phyloP scores from a whole-genome alignment of 2,329 filamentous ascomycete genomes.

The Neonectria neomacrospora region DNA sequence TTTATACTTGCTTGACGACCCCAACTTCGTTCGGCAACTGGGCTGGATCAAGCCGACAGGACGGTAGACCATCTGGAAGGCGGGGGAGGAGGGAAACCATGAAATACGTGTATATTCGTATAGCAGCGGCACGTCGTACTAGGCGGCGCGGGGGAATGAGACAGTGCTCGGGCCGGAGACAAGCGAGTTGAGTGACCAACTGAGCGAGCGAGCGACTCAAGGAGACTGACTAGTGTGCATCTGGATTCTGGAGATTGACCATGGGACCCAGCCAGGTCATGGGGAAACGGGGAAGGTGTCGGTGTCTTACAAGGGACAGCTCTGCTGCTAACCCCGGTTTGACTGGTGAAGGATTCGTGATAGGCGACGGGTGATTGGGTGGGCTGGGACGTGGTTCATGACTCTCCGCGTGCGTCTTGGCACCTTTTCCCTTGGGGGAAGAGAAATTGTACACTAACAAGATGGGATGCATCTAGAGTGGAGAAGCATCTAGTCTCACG shows the following conservation, averaged over 20 bases:
- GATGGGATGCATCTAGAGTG: conserved; percentile 3
- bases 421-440: not conserved
- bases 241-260: not conserved
- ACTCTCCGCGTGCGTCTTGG: conserved; percentile 9
- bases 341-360: conserved; percentile 11
- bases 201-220: not conserved
- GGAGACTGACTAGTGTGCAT: not conserved
- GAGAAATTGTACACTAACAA: conserved; percentile 14
- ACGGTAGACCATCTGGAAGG: conserved; percentile 1
- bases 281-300: not conserved
- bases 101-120: not conserved
- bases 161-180: not conserved
- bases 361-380: conserved; percentile 13
- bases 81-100: not conserved
- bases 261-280: not conserved
- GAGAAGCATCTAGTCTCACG: conserved; percentile 4
- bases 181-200: not conserved
- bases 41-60: conserved; percentile 8
- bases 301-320: not conserved
- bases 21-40: conserved; percentile 26
- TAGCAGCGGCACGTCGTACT: not conserved
- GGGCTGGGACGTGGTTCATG: not conserved
- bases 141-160: not conserved
- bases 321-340: conserved; percentile 16
- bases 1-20: conserved; percentile 18